phyloP scores from a whole-genome alignment of 2,329 filamentous ascomycete species.

The Fusarium sp. region DNA sequence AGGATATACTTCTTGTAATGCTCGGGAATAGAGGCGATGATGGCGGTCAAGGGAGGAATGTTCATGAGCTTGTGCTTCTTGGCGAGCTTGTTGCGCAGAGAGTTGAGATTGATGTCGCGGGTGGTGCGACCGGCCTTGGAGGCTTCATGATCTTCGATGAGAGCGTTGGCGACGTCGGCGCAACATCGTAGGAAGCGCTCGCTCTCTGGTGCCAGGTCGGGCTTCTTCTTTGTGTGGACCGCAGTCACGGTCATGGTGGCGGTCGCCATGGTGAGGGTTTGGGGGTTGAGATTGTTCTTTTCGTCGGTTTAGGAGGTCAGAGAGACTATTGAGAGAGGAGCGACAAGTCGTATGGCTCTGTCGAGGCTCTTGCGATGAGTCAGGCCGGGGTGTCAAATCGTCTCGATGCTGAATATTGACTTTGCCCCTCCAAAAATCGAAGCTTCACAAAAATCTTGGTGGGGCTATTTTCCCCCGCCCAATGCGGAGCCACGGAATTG shows the following conservation, averaged over 20 bases:
- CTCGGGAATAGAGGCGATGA: conserved; percentile 98
- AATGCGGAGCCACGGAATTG: conserved; percentile 34
- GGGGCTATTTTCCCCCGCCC: conserved; percentile 34
- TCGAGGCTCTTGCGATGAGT: background rate
- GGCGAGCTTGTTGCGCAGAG: conserved; percentile 81
- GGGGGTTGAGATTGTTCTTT: background rate
- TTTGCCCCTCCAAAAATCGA: conserved; percentile 41
- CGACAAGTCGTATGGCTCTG: background rate
- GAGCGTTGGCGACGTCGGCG: conserved; percentile 89
- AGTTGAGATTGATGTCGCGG: conserved; percentile 92
- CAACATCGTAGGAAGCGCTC: conserved; percentile 94
- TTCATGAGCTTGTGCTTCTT: conserved; percentile 91
- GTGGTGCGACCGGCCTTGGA: conserved; percentile 75
- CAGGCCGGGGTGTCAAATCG: conserved; percentile 5
- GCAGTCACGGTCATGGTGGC: conserved; percentile 71
- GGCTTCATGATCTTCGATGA: conserved; percentile 93
- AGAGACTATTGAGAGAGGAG: background rate
- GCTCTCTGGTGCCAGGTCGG: conserved; percentile 86
- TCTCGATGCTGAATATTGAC: conserved; percentile 21
- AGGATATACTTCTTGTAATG: conserved; percentile 99
- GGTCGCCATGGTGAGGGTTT: conserved; percentile 49
- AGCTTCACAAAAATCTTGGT: conserved; percentile 37
- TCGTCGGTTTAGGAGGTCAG: no score
- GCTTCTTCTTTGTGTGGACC: conserved; percentile 73
- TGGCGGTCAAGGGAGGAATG: conserved; percentile 91